These are phyloP conservation scores for Zopfia rhizophila DNA, from an alignment of 2,329 filamentous ascomycete genomes.

Conservation along the genomic window DNA sequence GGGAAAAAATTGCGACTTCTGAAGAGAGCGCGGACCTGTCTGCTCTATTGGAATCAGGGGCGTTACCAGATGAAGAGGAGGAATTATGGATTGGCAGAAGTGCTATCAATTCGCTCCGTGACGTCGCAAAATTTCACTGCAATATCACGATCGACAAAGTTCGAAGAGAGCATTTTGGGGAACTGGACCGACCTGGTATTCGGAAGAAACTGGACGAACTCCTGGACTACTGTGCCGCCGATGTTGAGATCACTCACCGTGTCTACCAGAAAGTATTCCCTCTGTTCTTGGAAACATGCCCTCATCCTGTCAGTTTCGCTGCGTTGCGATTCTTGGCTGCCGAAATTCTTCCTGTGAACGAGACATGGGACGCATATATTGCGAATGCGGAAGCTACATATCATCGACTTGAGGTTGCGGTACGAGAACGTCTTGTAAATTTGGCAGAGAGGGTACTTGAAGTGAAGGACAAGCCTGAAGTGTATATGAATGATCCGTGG, in stretches of 20 bases:
- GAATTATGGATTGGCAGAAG: slow-evolving; percentile 96
- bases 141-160: slow-evolving; percentile 92
- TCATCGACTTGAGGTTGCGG: slow-evolving; percentile 76
- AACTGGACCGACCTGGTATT: slow-evolving; percentile 78
- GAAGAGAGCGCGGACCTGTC: slow-evolving; percentile 77
- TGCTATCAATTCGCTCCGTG: slow-evolving; percentile 92
- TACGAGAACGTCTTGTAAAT: slow-evolving; percentile 77
- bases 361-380: slow-evolving; percentile 88
- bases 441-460: slow-evolving; percentile 82
- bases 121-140: slow-evolving; percentile 97
- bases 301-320: slow-evolving; percentile 96
- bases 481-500: slow-evolving; percentile 88
- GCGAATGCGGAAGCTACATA: slow-evolving; percentile 87
- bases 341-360: slow-evolving; percentile 89
- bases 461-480: slow-evolving; percentile 73
- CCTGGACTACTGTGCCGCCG: slow-evolving; percentile 92
- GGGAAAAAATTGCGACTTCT: slow-evolving; percentile 80
- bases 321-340: slow-evolving; percentile 92
- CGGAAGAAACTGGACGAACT: slow-evolving; percentile 79
- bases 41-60: slow-evolving; percentile 73
- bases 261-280: slow-evolving; percentile 96
- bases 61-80: slow-evolving; percentile 83
- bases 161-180: slow-evolving; percentile 85
- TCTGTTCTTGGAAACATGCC: slow-evolving; percentile 87
- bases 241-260: slow-evolving; percentile 90